phyloP scores from a whole-genome alignment of 2,329 filamentous ascomycete genomes.

The Aurifilum marmelostoma region DNA sequence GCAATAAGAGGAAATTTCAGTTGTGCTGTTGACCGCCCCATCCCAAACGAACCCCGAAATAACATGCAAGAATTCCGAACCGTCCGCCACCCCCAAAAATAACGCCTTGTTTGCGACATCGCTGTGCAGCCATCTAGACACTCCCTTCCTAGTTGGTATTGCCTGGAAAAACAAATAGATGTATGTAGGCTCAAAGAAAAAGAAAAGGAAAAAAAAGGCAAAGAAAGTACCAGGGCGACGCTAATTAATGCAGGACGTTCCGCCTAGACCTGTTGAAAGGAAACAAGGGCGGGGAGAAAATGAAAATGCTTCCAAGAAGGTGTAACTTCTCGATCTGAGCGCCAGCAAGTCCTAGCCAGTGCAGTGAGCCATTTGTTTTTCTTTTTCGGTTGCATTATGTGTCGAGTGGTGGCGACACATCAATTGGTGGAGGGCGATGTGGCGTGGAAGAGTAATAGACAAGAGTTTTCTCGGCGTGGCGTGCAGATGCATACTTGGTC shows the following conservation, averaged over 20 bases:
- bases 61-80: constrained; percentile 9
- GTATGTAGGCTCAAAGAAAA: constrained; percentile 16
- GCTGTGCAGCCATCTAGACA: constrained; percentile 22
- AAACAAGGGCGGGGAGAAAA: background rate
- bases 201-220: background rate
- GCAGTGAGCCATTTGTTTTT: background rate
- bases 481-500: background rate
- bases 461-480: background rate
- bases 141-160: constrained; percentile 20
- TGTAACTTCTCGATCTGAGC: background rate
- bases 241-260: constrained; percentile 4
- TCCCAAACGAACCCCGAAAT: constrained; percentile 2
- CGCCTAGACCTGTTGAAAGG: background rate
- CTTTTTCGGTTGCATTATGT: background rate
- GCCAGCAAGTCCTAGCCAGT: background rate
- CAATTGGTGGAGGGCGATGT: background rate
- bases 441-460: too few species aligned
- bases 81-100: too few species aligned
- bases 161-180: constrained; percentile 7
- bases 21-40: constrained; percentile 5
- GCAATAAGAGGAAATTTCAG: constrained; percentile 1
- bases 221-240: constrained; percentile 4
- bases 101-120: constrained; percentile 27
- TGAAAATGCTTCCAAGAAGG: background rate
- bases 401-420: constrained; percentile 8